Conservation (phyloP, 164 flowering plant species). For the Nymphaea thermarum region DNA sequence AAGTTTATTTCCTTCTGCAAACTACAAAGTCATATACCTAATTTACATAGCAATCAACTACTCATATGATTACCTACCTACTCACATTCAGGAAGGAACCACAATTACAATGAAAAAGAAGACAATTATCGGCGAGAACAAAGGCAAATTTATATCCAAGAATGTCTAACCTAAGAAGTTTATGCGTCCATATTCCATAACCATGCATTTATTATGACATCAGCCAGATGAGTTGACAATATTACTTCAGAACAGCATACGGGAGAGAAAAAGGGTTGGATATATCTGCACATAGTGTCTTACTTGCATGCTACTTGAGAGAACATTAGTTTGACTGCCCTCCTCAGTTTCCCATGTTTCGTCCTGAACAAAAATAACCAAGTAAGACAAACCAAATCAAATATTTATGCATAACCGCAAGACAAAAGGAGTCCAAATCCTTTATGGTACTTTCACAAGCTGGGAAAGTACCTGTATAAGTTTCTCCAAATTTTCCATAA, state of each 20-base stretch:
- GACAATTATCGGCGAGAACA: too few relatives aligned
- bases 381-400: background rate
- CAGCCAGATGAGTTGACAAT: too few relatives aligned
- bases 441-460: background rate
- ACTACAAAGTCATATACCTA: too few relatives aligned
- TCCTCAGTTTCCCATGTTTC: conserved; percentile 98
- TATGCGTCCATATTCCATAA: too few relatives aligned
- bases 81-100: too few relatives aligned
- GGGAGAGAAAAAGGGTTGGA: background rate
- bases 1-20: too few relatives aligned
- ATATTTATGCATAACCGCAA: background rate
- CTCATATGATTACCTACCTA: too few relatives aligned
- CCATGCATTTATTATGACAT: too few relatives aligned
- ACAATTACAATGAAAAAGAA: too few relatives aligned
- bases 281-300: background rate
- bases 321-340: conserved; percentile 84
- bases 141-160: too few relatives aligned
- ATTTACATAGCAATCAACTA: too few relatives aligned
- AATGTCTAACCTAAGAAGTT: too few relatives aligned
- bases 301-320: conserved; percentile 98
- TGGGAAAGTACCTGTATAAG: conserved; percentile 66
- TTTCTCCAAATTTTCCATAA: conserved; percentile 90
- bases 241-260: background rate
- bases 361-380: conserved; percentile 31
- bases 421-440: background rate